phyloP scores from a whole-genome alignment of 2,329 filamentous ascomycete species.

The Phoma sp. region DNA sequence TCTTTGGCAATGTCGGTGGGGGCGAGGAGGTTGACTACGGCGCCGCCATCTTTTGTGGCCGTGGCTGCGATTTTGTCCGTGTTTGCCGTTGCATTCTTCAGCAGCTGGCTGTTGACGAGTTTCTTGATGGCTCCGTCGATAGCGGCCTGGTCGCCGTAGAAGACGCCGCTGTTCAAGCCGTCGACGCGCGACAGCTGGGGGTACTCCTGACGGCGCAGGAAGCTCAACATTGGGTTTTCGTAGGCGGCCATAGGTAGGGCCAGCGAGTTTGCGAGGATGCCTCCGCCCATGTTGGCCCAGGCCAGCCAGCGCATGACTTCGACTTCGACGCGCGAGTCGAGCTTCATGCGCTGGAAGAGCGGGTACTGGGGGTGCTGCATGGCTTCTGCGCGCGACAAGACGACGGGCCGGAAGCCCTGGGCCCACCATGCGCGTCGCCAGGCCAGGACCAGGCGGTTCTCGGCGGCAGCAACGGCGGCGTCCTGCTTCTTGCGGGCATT shows the following conservation, averaged over 20 bases:
- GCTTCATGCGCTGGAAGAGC: conserved; percentile 63
- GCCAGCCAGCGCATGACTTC: conserved; percentile 86
- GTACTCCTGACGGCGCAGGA: conserved; percentile 77
- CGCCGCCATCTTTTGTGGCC: conserved; percentile 61
- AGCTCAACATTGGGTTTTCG: conserved; percentile 74
- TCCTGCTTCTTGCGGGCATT: conserved; percentile 71
- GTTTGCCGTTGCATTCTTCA: conserved; percentile 65
- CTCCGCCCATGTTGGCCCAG: conserved; percentile 89
- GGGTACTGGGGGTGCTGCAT: conserved; percentile 81
- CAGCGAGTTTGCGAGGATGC: conserved; percentile 79
- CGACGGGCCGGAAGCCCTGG: conserved; percentile 84
- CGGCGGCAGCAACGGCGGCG: conserved; percentile 69
- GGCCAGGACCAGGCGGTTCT: conserved; percentile 78
- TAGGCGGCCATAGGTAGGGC: conserved; percentile 82
- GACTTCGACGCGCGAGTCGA: conserved; percentile 51
- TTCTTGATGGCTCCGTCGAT: conserved; percentile 53
- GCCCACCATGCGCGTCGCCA: conserved; percentile 98
- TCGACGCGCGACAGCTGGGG: conserved; percentile 77
- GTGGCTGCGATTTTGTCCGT: conserved; percentile 64
- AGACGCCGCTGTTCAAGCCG: conserved; percentile 72
- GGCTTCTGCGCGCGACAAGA: conserved; percentile 80
- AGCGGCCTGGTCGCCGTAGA: conserved; percentile 69
- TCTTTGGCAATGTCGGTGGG: conserved; percentile 70
- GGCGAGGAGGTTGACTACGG: conserved; percentile 63
- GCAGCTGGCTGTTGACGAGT: conserved; percentile 53